Evolutionary conservation across 2,329 filamentous ascomycete species (phyloP), one percentile per base, ranked within the genome.

Genomic region (Samsoniella hepiali): DNA sequence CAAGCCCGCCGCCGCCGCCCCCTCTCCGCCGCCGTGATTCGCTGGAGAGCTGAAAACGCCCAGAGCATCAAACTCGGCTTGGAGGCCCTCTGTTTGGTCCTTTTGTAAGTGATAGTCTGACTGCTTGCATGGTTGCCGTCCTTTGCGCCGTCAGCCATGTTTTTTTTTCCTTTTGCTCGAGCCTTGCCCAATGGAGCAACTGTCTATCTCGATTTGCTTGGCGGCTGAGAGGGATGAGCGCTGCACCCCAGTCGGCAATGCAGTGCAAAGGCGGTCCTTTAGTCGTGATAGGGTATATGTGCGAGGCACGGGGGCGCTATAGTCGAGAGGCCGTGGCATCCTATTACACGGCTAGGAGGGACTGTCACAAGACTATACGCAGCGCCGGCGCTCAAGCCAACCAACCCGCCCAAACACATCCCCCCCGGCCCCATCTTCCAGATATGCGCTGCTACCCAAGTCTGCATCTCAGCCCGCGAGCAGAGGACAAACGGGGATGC

Each of bases 131-230:
- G 13, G 6, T n/a, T 22, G 11, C 22, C 22, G 22, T 22, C 22
- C 22, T 29, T 5, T 36, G n/a, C 7, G 15, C 27, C 8, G 50
- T 54, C 50, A 54, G 32, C n/a, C n/a, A 36, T 58, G 5, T 38
- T n/a, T 36, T 49, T 49, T 36, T 22, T n/a, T 7, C 27, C 13
- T 31, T 29, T 17, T 10, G 51, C 40, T 45, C 27, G 38, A 44
- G 36, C 59, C n/a, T 47, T 50, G 47, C 59, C 50, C 2, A 32
- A 62, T 51, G 9, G 7, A 62, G 59, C 49, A 49, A 62, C 59
- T 62, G 40, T 13, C 31, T 10, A 62, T 55, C 50, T 62, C 50
- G 50, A 56, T 56, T 56, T 49, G 51, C 59, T 62, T 62, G 59
- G 59, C 50, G 22, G 51, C 47, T 42, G 27, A 29, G 17, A 34